Evolutionary conservation across 2,329 filamentous ascomycete genomes (phyloP).

Genomic region (Trichoderma guizhouense): DNA sequence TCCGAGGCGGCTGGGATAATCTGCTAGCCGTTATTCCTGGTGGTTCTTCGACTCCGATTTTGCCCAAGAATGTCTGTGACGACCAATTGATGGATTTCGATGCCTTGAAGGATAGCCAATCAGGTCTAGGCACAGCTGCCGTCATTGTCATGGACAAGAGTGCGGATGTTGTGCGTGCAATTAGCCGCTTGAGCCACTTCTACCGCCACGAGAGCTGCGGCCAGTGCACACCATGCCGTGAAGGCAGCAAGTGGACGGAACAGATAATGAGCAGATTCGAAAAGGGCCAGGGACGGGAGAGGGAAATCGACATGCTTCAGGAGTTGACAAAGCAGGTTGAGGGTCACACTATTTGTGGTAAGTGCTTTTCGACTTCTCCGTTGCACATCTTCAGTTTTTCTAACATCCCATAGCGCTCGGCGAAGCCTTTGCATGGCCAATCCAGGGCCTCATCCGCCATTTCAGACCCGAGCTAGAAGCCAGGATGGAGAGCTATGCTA

Average conservation of each 20-base stretch:
- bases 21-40: slow-evolving; percentile 92
- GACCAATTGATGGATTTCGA: slow-evolving; percentile 99
- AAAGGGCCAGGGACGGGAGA: slow-evolving; percentile 78
- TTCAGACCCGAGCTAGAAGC: slow-evolving; percentile 95
- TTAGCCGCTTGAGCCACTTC: slow-evolving; percentile 89
- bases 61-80: slow-evolving; percentile 86
- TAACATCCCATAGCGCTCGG: slow-evolving; percentile 62
- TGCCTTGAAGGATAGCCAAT: slow-evolving; percentile 94
- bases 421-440: slow-evolving; percentile 97
- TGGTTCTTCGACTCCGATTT: slow-evolving; percentile 92
- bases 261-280: slow-evolving; percentile 98
- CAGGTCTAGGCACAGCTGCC: slow-evolving; percentile 92
- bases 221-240: slow-evolving; percentile 98
- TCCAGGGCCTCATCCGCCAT: slow-evolving; percentile 96
- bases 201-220: slow-evolving; percentile 98
- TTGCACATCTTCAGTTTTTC: slow-evolving; percentile 21
- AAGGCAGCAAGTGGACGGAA: slow-evolving; percentile 98
- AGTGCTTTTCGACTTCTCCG: slow-evolving; percentile 31
- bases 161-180: slow-evolving; percentile 91
- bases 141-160: slow-evolving; percentile 99
- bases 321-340: slow-evolving; percentile 99
- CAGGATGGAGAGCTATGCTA: slow-evolving; percentile 76
- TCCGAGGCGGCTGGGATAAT: slow-evolving; percentile 97
- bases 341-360: slow-evolving; percentile 96
- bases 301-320: slow-evolving; percentile 99